These are phyloP conservation scores for Pseudonitzschia delicatissima DNA, from an alignment of 108 stramenopile genomes.

Conservation along the genomic window DNA sequence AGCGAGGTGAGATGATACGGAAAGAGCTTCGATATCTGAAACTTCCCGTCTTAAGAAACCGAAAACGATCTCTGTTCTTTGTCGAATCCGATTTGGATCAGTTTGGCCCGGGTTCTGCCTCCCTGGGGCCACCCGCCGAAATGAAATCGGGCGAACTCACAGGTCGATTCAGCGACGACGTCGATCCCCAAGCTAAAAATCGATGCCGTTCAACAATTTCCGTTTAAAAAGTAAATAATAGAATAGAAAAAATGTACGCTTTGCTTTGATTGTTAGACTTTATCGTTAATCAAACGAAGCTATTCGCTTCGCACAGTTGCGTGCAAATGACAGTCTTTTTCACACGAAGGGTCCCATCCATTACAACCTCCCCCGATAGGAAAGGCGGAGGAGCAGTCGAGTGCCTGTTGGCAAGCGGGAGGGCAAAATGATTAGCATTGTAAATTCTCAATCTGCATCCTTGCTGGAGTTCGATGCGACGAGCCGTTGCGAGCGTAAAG, in stretches of 20 bases:
- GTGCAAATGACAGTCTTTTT: conserved; percentile 28
- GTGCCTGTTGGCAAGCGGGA: neutral
- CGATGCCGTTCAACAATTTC: conserved; percentile 59
- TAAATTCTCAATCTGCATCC: conserved; percentile 32
- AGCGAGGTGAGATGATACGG: conserved; percentile 65
- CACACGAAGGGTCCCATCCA: conserved; percentile 2
- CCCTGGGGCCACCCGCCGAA: conserved; percentile 75
- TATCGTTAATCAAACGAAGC: too few relatives aligned
- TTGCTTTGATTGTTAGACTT: too few relatives aligned
- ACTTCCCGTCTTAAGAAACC: conserved; percentile 74
- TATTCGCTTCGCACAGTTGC: conserved; percentile 32
- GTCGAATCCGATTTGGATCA: conserved; percentile 75
- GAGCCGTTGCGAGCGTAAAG: conserved; percentile 30
- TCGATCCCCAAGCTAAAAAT: conserved; percentile 66
- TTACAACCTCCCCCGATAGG: neutral
- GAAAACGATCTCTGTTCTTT: conserved; percentile 69
- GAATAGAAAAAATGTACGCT: too few relatives aligned
- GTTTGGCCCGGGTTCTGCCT: conserved; percentile 74
- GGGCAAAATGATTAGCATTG: conserved; percentile 27
- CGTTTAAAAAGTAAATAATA: conserved; percentile 17
- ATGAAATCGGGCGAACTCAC: conserved; percentile 53
- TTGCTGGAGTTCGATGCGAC: conserved; percentile 8
- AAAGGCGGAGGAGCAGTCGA: neutral
- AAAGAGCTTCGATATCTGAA: conserved; percentile 72
- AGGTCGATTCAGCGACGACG: conserved; percentile 43